These are phyloP conservation scores for Oryza rufipogon DNA, from an alignment of 176 grass and related monocot genomes.

Conservation along the genomic window DNA sequence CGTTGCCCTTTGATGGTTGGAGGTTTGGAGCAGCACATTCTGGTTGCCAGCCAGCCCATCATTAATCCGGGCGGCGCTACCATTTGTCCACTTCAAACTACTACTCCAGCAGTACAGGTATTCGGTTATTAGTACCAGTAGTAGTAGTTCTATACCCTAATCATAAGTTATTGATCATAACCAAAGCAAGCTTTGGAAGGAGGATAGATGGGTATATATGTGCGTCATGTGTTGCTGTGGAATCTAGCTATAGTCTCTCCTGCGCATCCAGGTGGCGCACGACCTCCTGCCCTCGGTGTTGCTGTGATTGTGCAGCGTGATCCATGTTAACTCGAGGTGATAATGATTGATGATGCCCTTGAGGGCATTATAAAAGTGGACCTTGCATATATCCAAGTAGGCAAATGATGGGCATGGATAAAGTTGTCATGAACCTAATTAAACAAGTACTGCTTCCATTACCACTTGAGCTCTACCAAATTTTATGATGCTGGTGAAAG, in stretches of 20 bases:
- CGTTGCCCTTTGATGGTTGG: constrained; percentile 6
- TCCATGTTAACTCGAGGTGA: constrained; percentile 46
- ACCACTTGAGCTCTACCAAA: neutral
- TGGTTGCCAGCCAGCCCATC: constrained; percentile 31
- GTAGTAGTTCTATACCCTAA: constrained; percentile 28
- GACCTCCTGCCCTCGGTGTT: constrained; percentile 11
- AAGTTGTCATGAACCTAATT: neutral
- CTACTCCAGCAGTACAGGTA: neutral
- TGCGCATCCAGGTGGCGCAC: constrained; percentile 37
- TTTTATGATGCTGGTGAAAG: neutral
- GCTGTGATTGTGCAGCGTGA: constrained; percentile 42
- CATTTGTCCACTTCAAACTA: neutral
- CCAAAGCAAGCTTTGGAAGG: constrained; percentile 43
- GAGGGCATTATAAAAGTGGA: constrained; percentile 48
- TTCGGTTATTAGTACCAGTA: constrained; percentile 11
- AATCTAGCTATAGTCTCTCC: constrained; percentile 52
- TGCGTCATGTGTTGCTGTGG: constrained; percentile 42
- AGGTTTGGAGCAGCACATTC: constrained; percentile 21
- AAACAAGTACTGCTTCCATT: constrained; percentile 10
- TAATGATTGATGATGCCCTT: constrained; percentile 50
- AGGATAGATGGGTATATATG: neutral
- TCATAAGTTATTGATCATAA: constrained; percentile 43
- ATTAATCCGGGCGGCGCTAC: constrained; percentile 15
- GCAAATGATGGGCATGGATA: constrained; percentile 21
- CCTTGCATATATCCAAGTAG: constrained; percentile 16